A percentile compares a stretch with the other conserved stretches of the same genome.
These are phyloP conservation scores for Ogataea pilisensis DNA, from an alignment of 805 yeast genomes.

Conservation along the genomic window DNA sequence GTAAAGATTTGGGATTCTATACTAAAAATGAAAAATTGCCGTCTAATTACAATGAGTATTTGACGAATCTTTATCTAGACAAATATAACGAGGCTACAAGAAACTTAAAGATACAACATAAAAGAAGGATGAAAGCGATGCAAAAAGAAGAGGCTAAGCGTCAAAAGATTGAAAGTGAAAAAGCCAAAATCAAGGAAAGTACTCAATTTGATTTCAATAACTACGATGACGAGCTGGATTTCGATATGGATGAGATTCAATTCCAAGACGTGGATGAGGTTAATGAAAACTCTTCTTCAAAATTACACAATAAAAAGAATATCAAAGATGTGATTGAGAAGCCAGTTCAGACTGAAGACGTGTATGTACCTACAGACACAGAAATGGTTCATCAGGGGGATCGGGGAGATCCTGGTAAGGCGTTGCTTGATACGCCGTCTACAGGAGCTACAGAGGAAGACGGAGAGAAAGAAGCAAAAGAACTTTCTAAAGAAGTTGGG, in stretches of 20 bases:
- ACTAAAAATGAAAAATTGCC: slow-evolving; percentile 22
- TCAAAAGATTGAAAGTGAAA: slow-evolving; percentile 23
- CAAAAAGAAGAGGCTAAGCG: slow-evolving; percentile 27
- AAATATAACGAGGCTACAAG: slow-evolving; percentile 21
- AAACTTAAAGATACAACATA: slow-evolving; percentile 32
- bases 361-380: neutral
- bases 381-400: neutral
- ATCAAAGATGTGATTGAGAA: slow-evolving; percentile 9
- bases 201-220: slow-evolving; percentile 18
- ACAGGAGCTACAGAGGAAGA: too few relatives aligned
- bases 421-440: too few relatives aligned
- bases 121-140: slow-evolving; percentile 26
- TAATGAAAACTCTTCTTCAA: neutral
- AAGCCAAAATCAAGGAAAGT: slow-evolving; percentile 16
- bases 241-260: slow-evolving; percentile 26
- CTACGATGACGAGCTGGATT: slow-evolving; percentile 29
- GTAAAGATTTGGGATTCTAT: slow-evolving; percentile 31
- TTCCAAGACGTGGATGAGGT: slow-evolving; percentile 11
- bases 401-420: too few relatives aligned
- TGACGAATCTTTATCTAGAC: slow-evolving; percentile 14
- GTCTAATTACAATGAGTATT: slow-evolving; percentile 15
- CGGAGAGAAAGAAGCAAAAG: too few relatives aligned
- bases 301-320: neutral
- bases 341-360: neutral
- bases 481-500: too few relatives aligned